Conservation (phyloP, 2,329 filamentous ascomycete species). For the Fusarium sp. region DNA sequence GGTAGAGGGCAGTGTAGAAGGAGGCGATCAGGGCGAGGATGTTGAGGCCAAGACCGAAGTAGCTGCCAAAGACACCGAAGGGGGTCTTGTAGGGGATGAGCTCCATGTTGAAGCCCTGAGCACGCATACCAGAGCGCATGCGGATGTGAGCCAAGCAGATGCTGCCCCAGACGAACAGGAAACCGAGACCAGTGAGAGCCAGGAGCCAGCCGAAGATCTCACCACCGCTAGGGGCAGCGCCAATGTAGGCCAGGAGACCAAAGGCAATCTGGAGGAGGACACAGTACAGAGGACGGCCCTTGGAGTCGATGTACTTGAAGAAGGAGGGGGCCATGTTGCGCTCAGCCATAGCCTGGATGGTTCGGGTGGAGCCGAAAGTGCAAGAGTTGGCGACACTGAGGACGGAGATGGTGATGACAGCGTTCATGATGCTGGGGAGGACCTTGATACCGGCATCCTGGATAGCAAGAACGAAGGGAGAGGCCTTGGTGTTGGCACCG, state of each 20-base stretch:
- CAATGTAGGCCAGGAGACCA: constrained; percentile 83
- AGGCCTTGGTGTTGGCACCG: constrained; percentile 76
- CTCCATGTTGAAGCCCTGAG: constrained; percentile 73
- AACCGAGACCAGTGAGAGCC: constrained; percentile 79
- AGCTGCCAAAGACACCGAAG: constrained; percentile 84
- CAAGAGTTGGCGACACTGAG: constrained; percentile 92
- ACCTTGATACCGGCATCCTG: constrained; percentile 83
- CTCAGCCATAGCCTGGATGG: constrained; percentile 88
- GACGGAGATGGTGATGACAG: constrained; percentile 90
- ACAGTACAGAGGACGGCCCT: constrained; percentile 81
- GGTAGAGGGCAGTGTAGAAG: constrained; percentile 75
- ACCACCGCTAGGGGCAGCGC: constrained; percentile 70
- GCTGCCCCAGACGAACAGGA: constrained; percentile 83
- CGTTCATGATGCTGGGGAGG: constrained; percentile 91
- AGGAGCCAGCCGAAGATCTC: constrained; percentile 84
- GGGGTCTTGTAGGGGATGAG: constrained; percentile 87
- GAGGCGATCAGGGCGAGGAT: constrained; percentile 82
- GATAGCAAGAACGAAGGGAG: constrained; percentile 94
- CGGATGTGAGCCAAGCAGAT: constrained; percentile 92
- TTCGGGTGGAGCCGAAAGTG: constrained; percentile 91
- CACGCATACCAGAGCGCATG: constrained; percentile 82
- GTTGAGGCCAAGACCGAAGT: constrained; percentile 82
- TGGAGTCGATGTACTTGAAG: constrained; percentile 84
- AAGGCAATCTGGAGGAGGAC: constrained; percentile 75
- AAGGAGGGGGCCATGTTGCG: constrained; percentile 84